phyloP scores from a whole-genome alignment of 441 rosid species.

The Syzygium malaccense region DNA sequence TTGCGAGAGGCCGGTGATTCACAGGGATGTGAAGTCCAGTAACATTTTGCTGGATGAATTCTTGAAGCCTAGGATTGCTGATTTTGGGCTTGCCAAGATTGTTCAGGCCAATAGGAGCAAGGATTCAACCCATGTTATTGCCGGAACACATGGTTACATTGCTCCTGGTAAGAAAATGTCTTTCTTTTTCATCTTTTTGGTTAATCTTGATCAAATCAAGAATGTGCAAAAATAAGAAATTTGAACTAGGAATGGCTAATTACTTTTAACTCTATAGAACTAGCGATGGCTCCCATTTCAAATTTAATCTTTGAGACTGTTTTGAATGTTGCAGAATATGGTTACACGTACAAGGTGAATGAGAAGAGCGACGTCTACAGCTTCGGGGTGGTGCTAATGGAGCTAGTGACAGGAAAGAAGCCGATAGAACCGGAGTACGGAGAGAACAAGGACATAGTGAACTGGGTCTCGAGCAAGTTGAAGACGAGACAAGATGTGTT shows the following conservation, averaged over 20 bases:
- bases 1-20: conserved; percentile 69
- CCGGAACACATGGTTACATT: conserved; percentile 96
- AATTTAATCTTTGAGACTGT: neutral
- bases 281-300: neutral
- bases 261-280: neutral
- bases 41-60: conserved; percentile 84
- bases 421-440: conserved; percentile 77
- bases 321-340: conserved; percentile 51
- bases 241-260: neutral
- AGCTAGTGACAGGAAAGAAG: conserved; percentile 74
- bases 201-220: neutral
- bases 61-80: conserved; percentile 90
- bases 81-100: conserved; percentile 96
- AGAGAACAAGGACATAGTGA: conserved; percentile 72
- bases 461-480: conserved; percentile 61
- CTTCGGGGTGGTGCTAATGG: conserved; percentile 92
- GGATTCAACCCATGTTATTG: conserved; percentile 65
- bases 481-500: conserved; percentile 5
- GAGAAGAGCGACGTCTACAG: conserved; percentile 93
- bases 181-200: neutral
- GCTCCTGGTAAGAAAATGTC: conserved; percentile 68
- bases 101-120: conserved; percentile 39
- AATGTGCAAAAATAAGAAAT: neutral
- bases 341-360: conserved; percentile 66
- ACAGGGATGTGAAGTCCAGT: conserved; percentile 87